Base-by-base conservation (phyloP, 129 eudicot genomes). In the Chrysanthemum lavandulifolium region DNA sequence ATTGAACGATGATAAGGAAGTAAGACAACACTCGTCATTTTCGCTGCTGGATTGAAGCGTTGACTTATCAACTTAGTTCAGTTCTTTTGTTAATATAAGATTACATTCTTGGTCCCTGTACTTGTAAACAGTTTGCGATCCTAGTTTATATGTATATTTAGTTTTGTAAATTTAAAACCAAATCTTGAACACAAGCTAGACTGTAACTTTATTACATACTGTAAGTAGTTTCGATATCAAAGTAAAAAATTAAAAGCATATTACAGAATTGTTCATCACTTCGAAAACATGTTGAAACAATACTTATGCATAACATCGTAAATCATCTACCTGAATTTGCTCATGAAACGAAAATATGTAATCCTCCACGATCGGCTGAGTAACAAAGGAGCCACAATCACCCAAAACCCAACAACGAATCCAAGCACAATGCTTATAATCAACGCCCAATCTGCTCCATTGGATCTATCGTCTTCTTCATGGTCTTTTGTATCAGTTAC, bases 301-400 rank as follows among this genome's bases (percentile, higher is more conserved):
- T 53, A 53, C 31, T 27, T 52, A 69, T 55, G 73, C 57, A 68
- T 68, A 67, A 50, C 33, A 69, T 69, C 63, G 36, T 9, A 53
- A 10, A 54, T 11, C 73, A 1, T 27, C 51, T 51, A 50, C 12
- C 15, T 19, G 13, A 13, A 4, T 25, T 54, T 13, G 12, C 18
- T 54, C 65, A 33, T 9, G 36, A 70, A 6, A 70, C 54, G 2
- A 45, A 10, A 71, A 56, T 71, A 71, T 55, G 54, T 6, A 56
- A 7, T 71, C 75, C 75, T 71, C 75, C 75, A 71, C 19, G 75
- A 2, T 1, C 18, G 18, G 75, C 40, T 71, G 5, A 36, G 13
- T 18, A 71, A 15, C 55, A 71, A 71, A 10, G 75, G 65, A 55
- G 52, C 65, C 65, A 71, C 13, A 13, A 71, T 12, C 11, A 71